Percentiles rank a stretch among this genome's conserved stretches.
Conservation (phyloP, 2,329 filamentous ascomycete species). For the Aspergillus sp. region DNA sequence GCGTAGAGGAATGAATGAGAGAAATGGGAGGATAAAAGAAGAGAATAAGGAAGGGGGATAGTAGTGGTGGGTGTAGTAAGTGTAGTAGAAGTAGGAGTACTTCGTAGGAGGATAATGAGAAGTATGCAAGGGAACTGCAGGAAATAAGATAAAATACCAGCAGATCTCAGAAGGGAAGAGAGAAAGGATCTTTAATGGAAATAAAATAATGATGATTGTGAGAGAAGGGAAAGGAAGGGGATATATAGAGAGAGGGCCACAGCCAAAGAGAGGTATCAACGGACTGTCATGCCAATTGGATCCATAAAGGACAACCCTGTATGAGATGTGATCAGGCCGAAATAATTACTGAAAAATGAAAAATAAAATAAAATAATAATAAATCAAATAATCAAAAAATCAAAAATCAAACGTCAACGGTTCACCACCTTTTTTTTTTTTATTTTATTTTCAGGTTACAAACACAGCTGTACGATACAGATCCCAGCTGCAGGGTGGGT, state of each 20-base stretch:
- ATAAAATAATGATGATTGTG: not conserved
- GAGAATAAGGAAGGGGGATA: constrained; percentile 5
- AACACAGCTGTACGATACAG: not conserved
- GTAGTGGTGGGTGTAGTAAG: not conserved
- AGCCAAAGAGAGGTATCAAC: too few relatives aligned
- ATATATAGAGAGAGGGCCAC: not conserved
- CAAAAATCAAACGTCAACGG: constrained; percentile 3
- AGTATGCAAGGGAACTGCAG: not conserved
- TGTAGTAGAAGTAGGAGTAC: too few relatives aligned
- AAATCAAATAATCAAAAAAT: constrained; percentile 11
- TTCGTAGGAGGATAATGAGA: not conserved
- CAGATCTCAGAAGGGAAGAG: constrained; percentile 16
- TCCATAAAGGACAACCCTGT: not conserved
- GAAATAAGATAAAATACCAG: constrained; percentile 1
- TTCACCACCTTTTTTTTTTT: not conserved
- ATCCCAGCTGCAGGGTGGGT: not conserved
- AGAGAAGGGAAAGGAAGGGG: constrained; percentile 1
- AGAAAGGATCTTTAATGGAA: constrained; percentile 1
- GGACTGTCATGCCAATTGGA: not conserved
- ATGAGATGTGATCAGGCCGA: not conserved
- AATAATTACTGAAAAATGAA: constrained; percentile 10
- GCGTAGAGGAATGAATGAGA: constrained; percentile 3
- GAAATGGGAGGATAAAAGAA: constrained; percentile 9
- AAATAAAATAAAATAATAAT: constrained; percentile 9
- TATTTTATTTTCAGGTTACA: not conserved